phyloP scores from a whole-genome alignment of 441 rosid species.

The Melastoma candidum region DNA sequence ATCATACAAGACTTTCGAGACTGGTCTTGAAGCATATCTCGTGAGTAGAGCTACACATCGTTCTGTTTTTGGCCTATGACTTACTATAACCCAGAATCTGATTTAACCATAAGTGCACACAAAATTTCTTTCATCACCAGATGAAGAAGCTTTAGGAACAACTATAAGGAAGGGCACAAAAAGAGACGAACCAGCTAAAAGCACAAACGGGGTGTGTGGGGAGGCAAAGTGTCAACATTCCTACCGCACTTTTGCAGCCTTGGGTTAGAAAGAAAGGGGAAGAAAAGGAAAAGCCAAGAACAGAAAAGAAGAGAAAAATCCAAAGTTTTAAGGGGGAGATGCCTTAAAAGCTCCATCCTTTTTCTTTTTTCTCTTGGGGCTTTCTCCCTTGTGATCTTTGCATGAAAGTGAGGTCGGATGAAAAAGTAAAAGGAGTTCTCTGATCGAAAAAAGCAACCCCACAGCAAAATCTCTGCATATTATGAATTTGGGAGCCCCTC shows the following conservation, averaged over 20 bases:
- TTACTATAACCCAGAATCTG: no score
- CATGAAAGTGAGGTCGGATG: conserved; percentile 35
- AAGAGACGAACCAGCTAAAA: not conserved
- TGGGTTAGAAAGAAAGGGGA: conserved; percentile 21
- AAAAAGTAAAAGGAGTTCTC: conserved; percentile 29
- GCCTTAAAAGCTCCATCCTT: conserved; percentile 4
- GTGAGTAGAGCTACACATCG: no score
- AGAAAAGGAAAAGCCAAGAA: conserved; percentile 8
- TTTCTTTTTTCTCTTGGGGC: not conserved
- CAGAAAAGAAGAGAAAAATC: conserved; percentile 22
- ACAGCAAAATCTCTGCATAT: conserved; percentile 38
- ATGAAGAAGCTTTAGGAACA: conserved; percentile 3
- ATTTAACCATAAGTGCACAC: no score
- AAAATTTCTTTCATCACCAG: not conserved
- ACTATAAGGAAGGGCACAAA: not conserved
- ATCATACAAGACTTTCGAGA: no score
- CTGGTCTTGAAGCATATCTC: no score
- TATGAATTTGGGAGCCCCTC: conserved; percentile 19
- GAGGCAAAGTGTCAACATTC: conserved; percentile 44
- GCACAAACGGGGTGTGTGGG: conserved; percentile 11
- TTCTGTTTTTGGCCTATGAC: no score
- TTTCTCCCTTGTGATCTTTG: conserved; percentile 13
- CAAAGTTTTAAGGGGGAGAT: conserved; percentile 10
- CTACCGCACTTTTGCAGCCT: conserved; percentile 34
- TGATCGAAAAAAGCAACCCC: conserved; percentile 34